Evolutionary conservation across 2,329 filamentous ascomycete species (phyloP), one percentile per base, ranked within the genome.

Genomic region (Fusarium fracticaudum): DNA sequence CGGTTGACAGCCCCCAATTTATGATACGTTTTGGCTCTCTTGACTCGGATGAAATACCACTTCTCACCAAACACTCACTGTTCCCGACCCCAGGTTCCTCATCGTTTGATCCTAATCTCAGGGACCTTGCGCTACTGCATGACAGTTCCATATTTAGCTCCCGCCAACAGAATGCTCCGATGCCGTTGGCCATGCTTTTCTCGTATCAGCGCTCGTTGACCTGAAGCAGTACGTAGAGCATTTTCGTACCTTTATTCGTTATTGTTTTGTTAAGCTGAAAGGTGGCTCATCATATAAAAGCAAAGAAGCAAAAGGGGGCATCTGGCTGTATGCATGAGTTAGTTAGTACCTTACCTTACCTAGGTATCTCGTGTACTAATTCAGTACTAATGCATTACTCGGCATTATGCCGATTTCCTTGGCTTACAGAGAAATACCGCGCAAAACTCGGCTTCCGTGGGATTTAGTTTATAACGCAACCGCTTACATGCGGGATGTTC

Each of bases 71-170:
- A 54, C 18, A 35, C 53, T 38, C 20, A 26, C 24, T 55, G 17
- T 33, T 44, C 50, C 24, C 26, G 67, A 68, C 71, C 67, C 59
- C 67, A 38, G 71, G 60, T 69, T 69, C 48, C 26, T 55, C 37
- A 44, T 55, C 40, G 24, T 61, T 51, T 74, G 35, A 57, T 59
- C 37, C 59, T 47, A 67, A 58, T 61, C 53, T 58, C 54, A 57
- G 58, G 71, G 60, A 55, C 63, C 67, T 63, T 64, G 59, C 71
- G 54, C 71, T 74, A 74, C 71, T 73, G 71, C 71, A 74, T 47
- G 63, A 69, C 68, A 74, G 67, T 74, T 74, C 71, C 71, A 72
- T 69, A 74, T 65, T 74, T 74, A 74, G 71, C 58, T 62, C 63
- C 59, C 71, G 71, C 71, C 67, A 60, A 54, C 62, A 64, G 43